Conservation (phyloP, 202 grass and related monocot genomes). For the Sporobolus alterniflorus region DNA sequence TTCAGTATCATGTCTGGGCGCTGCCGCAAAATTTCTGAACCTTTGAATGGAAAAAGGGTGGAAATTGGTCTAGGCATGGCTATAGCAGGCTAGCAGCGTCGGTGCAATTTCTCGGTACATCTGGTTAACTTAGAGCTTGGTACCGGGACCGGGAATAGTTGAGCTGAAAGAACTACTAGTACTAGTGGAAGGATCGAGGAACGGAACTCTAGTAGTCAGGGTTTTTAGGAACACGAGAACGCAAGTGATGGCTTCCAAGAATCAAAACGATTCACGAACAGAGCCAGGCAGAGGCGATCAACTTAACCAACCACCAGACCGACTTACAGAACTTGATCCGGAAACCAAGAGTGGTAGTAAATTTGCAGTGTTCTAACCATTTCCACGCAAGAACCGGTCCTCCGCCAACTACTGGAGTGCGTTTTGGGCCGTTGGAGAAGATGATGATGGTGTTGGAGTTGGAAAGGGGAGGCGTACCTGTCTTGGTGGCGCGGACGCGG, state of each 20-base stretch:
- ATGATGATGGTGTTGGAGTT: not conserved
- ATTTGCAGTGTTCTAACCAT: not conserved
- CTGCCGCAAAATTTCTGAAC: not conserved
- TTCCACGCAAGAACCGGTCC: too few relatives aligned
- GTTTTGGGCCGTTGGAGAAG: not conserved
- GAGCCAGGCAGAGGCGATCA: too few relatives aligned
- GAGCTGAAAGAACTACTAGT: not conserved
- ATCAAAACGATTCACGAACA: too few relatives aligned
- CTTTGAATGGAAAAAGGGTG: too few relatives aligned
- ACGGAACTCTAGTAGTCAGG: not conserved
- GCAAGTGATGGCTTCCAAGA: not conserved
- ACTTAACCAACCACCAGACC: too few relatives aligned
- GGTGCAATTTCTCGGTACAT: not conserved
- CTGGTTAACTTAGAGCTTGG: not conserved
- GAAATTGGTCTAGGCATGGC: too few relatives aligned
- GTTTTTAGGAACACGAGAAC: not conserved
- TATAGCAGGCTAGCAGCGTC: not conserved
- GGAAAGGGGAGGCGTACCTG: conserved; percentile 43
- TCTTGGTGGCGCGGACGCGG: conserved; percentile 52
- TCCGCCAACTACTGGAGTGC: too few relatives aligned
- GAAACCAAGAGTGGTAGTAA: too few relatives aligned
- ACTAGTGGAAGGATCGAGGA: not conserved
- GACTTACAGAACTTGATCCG: too few relatives aligned
- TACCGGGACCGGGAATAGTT: not conserved
- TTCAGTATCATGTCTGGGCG: too few relatives aligned